phyloP scores from a whole-genome alignment of 2,329 filamentous ascomycete species.

The Diaporthe sp. region DNA sequence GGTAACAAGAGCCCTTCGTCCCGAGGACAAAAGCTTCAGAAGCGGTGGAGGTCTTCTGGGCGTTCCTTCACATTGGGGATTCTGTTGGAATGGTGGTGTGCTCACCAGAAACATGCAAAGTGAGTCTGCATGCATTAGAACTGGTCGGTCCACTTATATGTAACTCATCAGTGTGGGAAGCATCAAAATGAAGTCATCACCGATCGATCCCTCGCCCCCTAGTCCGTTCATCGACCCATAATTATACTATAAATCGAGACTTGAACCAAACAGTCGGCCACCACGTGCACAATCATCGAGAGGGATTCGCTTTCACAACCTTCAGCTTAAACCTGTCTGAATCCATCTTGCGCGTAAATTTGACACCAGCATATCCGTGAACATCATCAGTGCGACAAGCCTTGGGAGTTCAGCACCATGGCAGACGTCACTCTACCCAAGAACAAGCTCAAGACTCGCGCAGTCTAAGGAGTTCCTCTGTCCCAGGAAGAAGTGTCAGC shows the following conservation, averaged over 20 bases:
- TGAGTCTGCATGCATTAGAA: background rate
- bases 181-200: slow-evolving; percentile 7
- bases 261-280: background rate
- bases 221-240: no score
- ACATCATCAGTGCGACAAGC: background rate
- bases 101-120: background rate
- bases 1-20: background rate
- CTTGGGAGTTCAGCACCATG: background rate
- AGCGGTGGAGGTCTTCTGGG: no score
- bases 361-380: background rate
- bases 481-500: background rate
- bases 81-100: accelerated
- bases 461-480: background rate
- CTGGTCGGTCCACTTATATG: background rate
- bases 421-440: background rate
- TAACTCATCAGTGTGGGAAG: background rate
- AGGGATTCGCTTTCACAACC: no score
- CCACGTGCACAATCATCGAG: background rate
- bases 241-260: background rate
- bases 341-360: background rate
- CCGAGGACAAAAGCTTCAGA: background rate
- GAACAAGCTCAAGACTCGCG: slow-evolving; percentile 18
- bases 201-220: background rate
- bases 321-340: background rate
- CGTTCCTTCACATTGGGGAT: background rate